Conservation (phyloP, 305 asterid species). For the Fraxinus latifolia region DNA sequence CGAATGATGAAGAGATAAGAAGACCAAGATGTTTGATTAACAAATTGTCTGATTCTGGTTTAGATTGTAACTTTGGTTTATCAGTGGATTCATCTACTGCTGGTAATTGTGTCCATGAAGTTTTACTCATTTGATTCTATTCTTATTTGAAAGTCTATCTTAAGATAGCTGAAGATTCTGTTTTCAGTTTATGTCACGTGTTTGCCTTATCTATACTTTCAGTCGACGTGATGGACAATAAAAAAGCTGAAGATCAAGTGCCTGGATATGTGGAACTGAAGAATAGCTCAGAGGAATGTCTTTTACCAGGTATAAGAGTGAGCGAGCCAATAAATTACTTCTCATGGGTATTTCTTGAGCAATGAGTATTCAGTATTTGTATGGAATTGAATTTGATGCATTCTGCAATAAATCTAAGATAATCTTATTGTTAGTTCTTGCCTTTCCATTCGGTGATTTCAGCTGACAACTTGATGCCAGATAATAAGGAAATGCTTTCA, state of each 20-base stretch:
- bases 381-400: conserved; percentile 15
- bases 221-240: conserved; percentile 33
- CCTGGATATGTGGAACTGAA: conserved; percentile 37
- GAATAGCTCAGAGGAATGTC: conserved; percentile 28
- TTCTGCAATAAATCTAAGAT: conserved; percentile 20
- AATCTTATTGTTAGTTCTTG: conserved; percentile 29
- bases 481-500: conserved; percentile 32
- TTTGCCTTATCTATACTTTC: conserved; percentile 24
- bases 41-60: conserved; percentile 39
- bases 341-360: conserved; percentile 23
- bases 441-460: conserved; percentile 34
- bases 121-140: conserved; percentile 22
- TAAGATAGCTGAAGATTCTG: conserved; percentile 15
- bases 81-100: conserved; percentile 34
- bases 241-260: conserved; percentile 36
- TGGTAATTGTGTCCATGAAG: conserved; percentile 42
- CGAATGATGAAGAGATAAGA: conserved; percentile 31
- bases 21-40: conserved; percentile 25
- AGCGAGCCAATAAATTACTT: conserved; percentile 17
- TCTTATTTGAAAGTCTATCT: conserved; percentile 24
- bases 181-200: conserved; percentile 8
- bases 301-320: conserved; percentile 51
- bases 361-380: conserved; percentile 18
- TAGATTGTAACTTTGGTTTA: conserved; percentile 42
- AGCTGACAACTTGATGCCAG: conserved; percentile 35